Conservation (phyloP, 208 protist genomes). For the Acanthamoeba castellanii region DNA sequence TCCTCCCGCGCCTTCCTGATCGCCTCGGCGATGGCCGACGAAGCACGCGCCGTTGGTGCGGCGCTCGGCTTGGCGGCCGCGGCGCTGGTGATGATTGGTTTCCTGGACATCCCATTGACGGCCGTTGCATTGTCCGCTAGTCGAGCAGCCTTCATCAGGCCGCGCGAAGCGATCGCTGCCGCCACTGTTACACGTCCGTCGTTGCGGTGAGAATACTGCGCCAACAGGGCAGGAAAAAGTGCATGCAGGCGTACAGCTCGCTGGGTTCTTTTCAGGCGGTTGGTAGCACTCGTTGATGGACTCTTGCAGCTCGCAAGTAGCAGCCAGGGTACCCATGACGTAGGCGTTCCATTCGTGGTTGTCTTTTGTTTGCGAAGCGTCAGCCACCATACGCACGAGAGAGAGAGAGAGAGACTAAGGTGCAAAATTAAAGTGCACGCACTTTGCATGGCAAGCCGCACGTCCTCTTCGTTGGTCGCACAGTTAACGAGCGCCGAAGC, state of each 20-base stretch:
- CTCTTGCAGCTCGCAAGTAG: not conserved
- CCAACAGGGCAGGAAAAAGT: not conserved
- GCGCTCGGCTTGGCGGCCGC: not conserved
- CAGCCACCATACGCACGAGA: too few species aligned
- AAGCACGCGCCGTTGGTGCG: not conserved
- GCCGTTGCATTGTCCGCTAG: not conserved
- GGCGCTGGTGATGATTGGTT: not conserved
- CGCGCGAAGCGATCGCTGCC: conserved; percentile 34
- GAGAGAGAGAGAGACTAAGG: too few species aligned
- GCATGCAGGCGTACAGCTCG: not conserved
- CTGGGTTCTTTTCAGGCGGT: conserved; percentile 10
- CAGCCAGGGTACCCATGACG: not conserved
- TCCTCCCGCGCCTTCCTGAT: conserved; percentile 62
- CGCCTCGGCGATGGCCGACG: conserved; percentile 14
- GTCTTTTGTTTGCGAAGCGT: not conserved
- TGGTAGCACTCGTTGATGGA: conserved; percentile 32
- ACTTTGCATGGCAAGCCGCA: not conserved
- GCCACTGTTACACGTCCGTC: not conserved
- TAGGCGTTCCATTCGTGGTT: conserved; percentile 6
- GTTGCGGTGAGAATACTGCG: not conserved
- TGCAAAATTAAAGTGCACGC: not conserved
- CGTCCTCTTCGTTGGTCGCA: not conserved
- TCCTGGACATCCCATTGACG: not conserved
- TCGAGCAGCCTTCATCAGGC: not conserved
- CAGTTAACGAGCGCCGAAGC: conserved; percentile 8